Base-by-base conservation (phyloP, 305 asterid genomes). In the Fraxinus ornus region DNA sequence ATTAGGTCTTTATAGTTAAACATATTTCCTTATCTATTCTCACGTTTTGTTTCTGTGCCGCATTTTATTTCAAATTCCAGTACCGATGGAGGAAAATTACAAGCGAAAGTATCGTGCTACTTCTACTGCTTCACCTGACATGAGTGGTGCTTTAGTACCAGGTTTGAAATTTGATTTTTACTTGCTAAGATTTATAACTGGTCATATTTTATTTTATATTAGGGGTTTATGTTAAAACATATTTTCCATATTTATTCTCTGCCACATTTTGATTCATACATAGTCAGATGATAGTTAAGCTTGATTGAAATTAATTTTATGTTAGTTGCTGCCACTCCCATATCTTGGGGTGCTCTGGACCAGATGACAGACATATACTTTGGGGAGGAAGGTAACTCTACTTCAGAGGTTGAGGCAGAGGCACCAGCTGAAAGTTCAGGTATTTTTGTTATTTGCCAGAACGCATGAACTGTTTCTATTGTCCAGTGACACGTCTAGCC, bases 301-400 rank as follows among this genome's bases (percentile, higher is more conserved):
- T 68, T 13, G 21, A 70, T 39, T 55, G 78, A 35, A 84, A 78
- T 79, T 84, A 76, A 82, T 32, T 72, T 37, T 76, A 64, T 75
- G 33, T 35, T 32, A 86, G 79, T 73, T 86, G 86, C 91, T 90
- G 98, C 76, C 73, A 77, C 77, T 74, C 90, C 90, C 35, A 55
- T 89, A 80, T 80, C 88, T 57, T 92, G 95, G 98, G 82, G 76
- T 33, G 83, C 79, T 82, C 83, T 90, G 13, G 88, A 89, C 21
- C 94, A 86, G 85, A 90, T 79, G 87, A 80, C 88, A 41, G 90
- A 89, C 73, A 87, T 89, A 79, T 91, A 88, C 83, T 87, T 83
- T 35, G 88, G 88, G 68, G 81, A 70, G 9, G 75, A 70, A 70
- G 41, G 39, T 5, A 70, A 30, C 41, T 68, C 39, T 70, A 28